Percentiles rank a stretch among this genome's conserved stretches.
Conservation (phyloP, 2,329 filamentous ascomycete species). For the Colletotrichum incanum region DNA sequence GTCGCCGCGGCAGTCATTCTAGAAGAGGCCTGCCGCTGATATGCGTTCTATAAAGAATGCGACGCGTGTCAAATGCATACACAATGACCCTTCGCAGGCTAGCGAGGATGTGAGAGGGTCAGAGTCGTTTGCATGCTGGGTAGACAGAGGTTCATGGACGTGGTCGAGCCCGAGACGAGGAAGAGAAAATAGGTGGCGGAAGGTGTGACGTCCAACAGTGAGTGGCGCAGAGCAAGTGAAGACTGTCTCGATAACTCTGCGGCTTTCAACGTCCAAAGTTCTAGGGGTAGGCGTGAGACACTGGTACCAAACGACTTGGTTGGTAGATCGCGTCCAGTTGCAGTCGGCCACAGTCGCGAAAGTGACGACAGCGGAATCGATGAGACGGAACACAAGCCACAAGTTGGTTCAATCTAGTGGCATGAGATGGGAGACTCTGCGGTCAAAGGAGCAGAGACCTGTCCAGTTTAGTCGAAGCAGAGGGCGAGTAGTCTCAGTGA, state of each 20-base stretch:
- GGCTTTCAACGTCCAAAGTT: too few relatives aligned
- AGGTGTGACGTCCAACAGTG: background rate
- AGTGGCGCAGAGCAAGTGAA: background rate
- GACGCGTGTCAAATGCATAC: conserved; percentile 25
- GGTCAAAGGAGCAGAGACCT: background rate
- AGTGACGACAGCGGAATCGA: conserved; percentile 18
- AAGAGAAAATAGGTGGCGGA: background rate
- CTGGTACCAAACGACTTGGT: conserved; percentile 27
- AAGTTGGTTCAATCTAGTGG: background rate
- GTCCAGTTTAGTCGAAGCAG: background rate
- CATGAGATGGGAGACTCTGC: conserved; percentile 15
- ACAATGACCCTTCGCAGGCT: conserved; percentile 37
- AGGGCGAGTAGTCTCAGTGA: conserved; percentile 1
- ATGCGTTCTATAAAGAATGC: background rate
- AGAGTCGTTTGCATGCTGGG: conserved; percentile 41
- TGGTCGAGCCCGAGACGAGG: conserved; percentile 3
- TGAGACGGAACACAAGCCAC: conserved; percentile 30
- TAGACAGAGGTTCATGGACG: conserved; percentile 32
- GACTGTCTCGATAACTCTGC: too few relatives aligned
- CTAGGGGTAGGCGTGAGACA: conserved; percentile 40
- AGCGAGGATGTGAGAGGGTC: conserved; percentile 33
- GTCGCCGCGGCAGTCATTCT: conserved; percentile 48
- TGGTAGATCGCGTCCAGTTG: conserved; percentile 34
- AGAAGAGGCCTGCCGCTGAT: background rate
- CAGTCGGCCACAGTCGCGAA: conserved; percentile 11